Base-by-base conservation (phyloP, 139 green algal species). In the Micractinium conductrix region DNA sequence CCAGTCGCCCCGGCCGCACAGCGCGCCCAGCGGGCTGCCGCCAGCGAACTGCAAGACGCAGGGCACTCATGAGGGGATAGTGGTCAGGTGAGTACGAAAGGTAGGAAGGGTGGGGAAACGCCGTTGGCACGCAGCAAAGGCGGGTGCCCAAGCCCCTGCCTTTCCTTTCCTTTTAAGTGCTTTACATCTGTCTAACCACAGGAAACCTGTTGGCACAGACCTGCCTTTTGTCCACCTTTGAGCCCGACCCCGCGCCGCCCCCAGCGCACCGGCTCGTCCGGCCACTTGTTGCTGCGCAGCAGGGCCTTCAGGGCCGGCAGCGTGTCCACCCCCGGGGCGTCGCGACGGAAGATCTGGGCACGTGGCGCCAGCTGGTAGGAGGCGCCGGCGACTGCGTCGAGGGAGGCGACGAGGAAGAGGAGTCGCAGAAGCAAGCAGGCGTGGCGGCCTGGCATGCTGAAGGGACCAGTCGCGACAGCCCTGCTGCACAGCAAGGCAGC, bases 211-310 rank as follows among this genome's bases (percentile, higher is more conserved):
- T n/a, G n/a, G n/a, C n/a, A n/a, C n/a, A n/a, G n/a, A n/a, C n/a
- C n/a, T 19, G 35, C 35, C 6, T 33, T 24, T 45, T 44, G 35
- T 33, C 26, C 68, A 10, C 68, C 33, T 44, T 45, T 10, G 24
- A 44, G 37, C 37, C 12, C 38, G 40, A 8, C 0, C 38, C 2
- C 9, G 16, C 30, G 4, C 16, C 1, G 4, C 1, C 19, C 76
- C 24, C 28, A 42, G 22, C 84, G 48, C 48, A 86, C 55, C 65
- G 87, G 71, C 35, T 91, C 88, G 14, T 45, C 24, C 5, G 50
- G 72, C 85, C 87, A 95, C 79, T 81, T 85, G 81, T 96, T 95
- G 84, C 84, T 91, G 60, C 93, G 88, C 83, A 96, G 88, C n/a
- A 94, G 60, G 21, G 58, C 65, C 88, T 92, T 86, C 44, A 95